phyloP scores from a whole-genome alignment of 169 alveolate species.

The Fabrea salina region DNA sequence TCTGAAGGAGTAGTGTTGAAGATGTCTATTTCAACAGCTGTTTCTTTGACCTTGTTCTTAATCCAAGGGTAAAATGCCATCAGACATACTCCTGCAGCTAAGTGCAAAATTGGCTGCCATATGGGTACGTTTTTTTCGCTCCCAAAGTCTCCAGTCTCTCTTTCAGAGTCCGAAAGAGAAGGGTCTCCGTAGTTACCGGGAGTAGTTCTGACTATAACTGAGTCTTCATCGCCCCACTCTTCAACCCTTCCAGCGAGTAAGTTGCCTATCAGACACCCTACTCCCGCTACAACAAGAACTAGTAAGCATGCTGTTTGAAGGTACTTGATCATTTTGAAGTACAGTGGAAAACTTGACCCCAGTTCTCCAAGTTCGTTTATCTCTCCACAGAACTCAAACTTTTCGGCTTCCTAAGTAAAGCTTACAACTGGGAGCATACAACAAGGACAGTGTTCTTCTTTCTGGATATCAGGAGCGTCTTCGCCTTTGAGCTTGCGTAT shows the following conservation, averaged over 20 bases:
- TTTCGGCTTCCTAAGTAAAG: neutral
- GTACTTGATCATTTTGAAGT: constrained; percentile 30
- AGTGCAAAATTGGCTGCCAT: neutral
- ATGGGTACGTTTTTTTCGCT: neutral
- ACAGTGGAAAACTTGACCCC: constrained; percentile 51
- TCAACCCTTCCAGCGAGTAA: neutral
- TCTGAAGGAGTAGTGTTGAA: constrained; percentile 20
- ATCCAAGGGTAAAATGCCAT: constrained; percentile 16
- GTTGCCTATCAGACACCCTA: constrained; percentile 1
- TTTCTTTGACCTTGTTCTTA: neutral
- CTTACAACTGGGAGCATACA: constrained; percentile 5
- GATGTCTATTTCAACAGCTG: neutral
- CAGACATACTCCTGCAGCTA: neutral
- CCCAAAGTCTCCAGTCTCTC: neutral
- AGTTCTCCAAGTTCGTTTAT: constrained; percentile 23
- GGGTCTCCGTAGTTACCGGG: constrained; percentile 20
- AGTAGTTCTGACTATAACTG: neutral
- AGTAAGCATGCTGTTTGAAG: neutral
- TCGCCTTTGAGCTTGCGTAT: neutral
- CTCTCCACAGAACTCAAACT: constrained; percentile 19
- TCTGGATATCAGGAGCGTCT: neutral
- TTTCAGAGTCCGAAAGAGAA: neutral
- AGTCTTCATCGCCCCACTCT: neutral
- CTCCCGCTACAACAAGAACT: neutral
- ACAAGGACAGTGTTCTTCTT: constrained; percentile 13